These are phyloP conservation scores for Drechmeria coniospora DNA, from an alignment of 2,329 filamentous ascomycete species.

Conservation along the genomic window DNA sequence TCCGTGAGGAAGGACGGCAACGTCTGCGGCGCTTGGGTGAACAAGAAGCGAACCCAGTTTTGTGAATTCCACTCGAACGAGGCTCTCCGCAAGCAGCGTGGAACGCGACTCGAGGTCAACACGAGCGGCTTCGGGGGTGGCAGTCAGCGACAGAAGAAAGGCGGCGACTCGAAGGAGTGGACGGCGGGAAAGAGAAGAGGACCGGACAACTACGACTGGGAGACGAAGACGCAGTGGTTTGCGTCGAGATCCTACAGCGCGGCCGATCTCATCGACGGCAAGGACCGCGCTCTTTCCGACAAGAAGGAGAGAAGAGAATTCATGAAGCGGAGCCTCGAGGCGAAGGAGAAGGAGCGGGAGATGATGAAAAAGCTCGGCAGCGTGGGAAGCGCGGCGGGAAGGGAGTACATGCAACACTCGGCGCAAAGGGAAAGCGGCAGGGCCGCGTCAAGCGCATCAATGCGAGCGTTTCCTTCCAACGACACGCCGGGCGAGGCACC, in stretches of 20 bases:
- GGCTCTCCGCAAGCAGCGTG: slow-evolving; percentile 52
- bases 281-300: slow-evolving; percentile 39
- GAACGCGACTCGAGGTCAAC: slow-evolving; percentile 65
- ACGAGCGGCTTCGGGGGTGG: slow-evolving; percentile 36
- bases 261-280: slow-evolving; percentile 49
- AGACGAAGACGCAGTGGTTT: slow-evolving; percentile 42
- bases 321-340: slow-evolving; percentile 46
- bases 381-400: slow-evolving; percentile 49
- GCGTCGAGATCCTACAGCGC: slow-evolving; percentile 35
- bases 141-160: slow-evolving; percentile 16
- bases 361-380: slow-evolving; percentile 52
- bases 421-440: slow-evolving; percentile 7
- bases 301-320: slow-evolving; percentile 49
- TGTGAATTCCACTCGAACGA: slow-evolving; percentile 88
- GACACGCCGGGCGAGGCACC: slow-evolving; percentile 12
- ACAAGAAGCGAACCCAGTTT: slow-evolving; percentile 72
- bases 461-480: slow-evolving; percentile 3
- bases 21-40: slow-evolving; percentile 70
- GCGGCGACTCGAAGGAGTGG: slow-evolving; percentile 4
- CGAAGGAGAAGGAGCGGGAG: slow-evolving; percentile 56
- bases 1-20: slow-evolving; percentile 72
- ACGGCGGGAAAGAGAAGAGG: slow-evolving; percentile 6
- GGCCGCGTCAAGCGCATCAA: slow-evolving; percentile 3
- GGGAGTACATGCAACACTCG: slow-evolving; percentile 50
- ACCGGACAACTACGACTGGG: slow-evolving; percentile 37